A percentile compares a stretch with the other conserved stretches of the same genome.
phyloP scores from a whole-genome alignment of 2,329 filamentous ascomycete species.

The Nothophoma quercina region DNA sequence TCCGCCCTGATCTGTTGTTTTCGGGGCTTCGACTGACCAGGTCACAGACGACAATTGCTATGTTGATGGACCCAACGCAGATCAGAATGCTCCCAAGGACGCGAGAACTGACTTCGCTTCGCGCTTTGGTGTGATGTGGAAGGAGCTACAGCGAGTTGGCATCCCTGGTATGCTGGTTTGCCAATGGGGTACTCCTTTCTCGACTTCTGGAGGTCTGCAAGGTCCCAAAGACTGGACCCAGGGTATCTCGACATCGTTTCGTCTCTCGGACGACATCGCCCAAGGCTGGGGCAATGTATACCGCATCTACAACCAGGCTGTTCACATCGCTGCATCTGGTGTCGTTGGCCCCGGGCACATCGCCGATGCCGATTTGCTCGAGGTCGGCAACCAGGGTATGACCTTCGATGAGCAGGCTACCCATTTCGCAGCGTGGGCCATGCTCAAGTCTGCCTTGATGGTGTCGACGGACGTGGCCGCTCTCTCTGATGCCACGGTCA shows the following conservation, averaged over 20 bases:
- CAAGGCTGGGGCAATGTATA: conserved; percentile 24
- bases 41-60: conserved; percentile 30
- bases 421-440: conserved; percentile 31
- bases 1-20: neutral
- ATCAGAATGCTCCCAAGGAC: conserved; percentile 28
- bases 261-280: conserved; percentile 27
- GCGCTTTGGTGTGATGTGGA: conserved; percentile 28
- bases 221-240: conserved; percentile 28
- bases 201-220: conserved; percentile 21
- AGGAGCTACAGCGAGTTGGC: conserved; percentile 26
- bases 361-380: conserved; percentile 29
- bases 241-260: conserved; percentile 29
- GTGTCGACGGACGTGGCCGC: conserved; percentile 26
- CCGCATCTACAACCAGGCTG: conserved; percentile 31
- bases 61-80: conserved; percentile 20
- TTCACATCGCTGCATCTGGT: conserved; percentile 29
- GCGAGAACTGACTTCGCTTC: conserved; percentile 26
- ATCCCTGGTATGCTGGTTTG: conserved; percentile 29
- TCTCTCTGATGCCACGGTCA: conserved; percentile 20
- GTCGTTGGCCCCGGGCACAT: conserved; percentile 25
- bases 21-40: neutral
- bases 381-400: conserved; percentile 28
- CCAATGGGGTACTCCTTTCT: conserved; percentile 27
- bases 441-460: conserved; percentile 33
- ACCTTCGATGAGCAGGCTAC: conserved; percentile 32